A percentile compares a stretch with the other conserved stretches of the same genome.
Evolutionary conservation across 352 stramenopile species (phyloP).

Genomic region (Phytophthora citrophthora): DNA sequence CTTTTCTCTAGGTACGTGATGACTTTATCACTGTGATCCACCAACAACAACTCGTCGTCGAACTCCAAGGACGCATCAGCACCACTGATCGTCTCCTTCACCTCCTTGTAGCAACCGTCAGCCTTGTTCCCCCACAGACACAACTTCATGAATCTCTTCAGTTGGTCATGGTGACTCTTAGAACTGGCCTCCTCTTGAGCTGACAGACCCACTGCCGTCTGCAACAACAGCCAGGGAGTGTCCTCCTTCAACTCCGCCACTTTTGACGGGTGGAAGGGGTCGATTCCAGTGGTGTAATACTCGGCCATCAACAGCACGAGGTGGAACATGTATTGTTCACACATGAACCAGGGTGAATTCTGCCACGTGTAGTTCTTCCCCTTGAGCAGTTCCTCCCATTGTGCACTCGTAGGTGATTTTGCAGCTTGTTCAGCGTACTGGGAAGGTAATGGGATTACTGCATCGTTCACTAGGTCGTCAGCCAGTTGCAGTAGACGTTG

Average conservation of each 20-base stretch:
- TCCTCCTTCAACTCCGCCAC: conserved; percentile 54
- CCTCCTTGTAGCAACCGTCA: conserved; percentile 76
- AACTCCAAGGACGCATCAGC: conserved; percentile 55
- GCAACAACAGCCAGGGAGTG: conserved; percentile 63
- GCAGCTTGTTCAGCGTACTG: conserved; percentile 40
- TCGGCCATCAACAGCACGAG: conserved; percentile 65
- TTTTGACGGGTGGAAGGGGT: conserved; percentile 75
- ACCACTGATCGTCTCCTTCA: conserved; percentile 74
- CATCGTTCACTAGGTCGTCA: conserved; percentile 49
- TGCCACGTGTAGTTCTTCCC: conserved; percentile 70
- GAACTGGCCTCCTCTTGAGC: conserved; percentile 24
- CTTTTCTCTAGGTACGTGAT: conserved; percentile 45
- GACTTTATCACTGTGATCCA: conserved; percentile 63
- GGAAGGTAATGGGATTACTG: conserved; percentile 51
- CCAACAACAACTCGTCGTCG: conserved; percentile 65
- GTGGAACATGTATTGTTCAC: conserved; percentile 82
- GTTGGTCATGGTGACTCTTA: conserved; percentile 41
- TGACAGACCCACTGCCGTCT: conserved; percentile 52
- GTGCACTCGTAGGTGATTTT: conserved; percentile 44
- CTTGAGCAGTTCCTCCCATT: conserved; percentile 56
- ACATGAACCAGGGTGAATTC: conserved; percentile 76
- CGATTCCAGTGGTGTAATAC: conserved; percentile 64
- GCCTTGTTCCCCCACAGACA: conserved; percentile 84
- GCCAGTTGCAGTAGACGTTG: conserved; percentile 49
- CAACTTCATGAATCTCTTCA: conserved; percentile 70